Evolutionary conservation across 192 early-diverging fungal species (phyloP), one percentile per base, ranked within the genome.

Genomic region (Martensiomyces pterosporus): DNA sequence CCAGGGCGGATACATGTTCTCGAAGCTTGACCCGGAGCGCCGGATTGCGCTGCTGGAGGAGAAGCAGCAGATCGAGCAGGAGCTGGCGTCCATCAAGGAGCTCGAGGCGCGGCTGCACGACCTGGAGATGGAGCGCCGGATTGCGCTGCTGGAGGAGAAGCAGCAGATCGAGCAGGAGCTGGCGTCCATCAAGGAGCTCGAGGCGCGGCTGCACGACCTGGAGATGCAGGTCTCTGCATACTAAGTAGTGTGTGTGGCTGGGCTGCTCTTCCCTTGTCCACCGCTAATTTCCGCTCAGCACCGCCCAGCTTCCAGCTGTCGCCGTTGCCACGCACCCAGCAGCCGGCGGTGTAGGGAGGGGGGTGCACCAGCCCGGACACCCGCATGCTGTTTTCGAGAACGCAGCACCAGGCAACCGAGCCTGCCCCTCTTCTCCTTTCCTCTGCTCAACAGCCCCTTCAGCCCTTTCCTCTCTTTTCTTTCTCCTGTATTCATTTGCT

Each of bases 1-100:
- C 9, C 86, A 93, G 75, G 93, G 96, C 10, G 94, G 93, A 12
- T 95, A 97, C 64, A 84, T 91, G 22, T 98, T 98, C 50, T 87
- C 88, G 4, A 80, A 87, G 64, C 69, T 97, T 40, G 88, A 97
- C 56, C 90, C 92, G 3, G 84, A 90, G 66, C 79, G 86, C 57
- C 75, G 92, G 24, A 71, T 96, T 29, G 85, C 84, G 32, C 74
- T 96, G 37, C 90, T 92, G 64, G 92, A 97, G 61, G 93, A 95
- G 57, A 94, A 94, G 70, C 86, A 86, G 60, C 59, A 64, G 39
- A 70, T 90, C 29, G 82, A 88, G 56, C 71, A 67, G 41, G 62
- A 73, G 47, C 46, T 73, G 23, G 57, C 69, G 1, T 23, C 50
- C 2, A 65, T 73, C 23, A 41, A 24, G 12, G 69, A 57, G 16